Percentiles rank a stretch among this genome's conserved stretches.
These are phyloP conservation scores for Lactarius vividus DNA, from an alignment of 768 basidiomycete genomes.

Conservation along the genomic window DNA sequence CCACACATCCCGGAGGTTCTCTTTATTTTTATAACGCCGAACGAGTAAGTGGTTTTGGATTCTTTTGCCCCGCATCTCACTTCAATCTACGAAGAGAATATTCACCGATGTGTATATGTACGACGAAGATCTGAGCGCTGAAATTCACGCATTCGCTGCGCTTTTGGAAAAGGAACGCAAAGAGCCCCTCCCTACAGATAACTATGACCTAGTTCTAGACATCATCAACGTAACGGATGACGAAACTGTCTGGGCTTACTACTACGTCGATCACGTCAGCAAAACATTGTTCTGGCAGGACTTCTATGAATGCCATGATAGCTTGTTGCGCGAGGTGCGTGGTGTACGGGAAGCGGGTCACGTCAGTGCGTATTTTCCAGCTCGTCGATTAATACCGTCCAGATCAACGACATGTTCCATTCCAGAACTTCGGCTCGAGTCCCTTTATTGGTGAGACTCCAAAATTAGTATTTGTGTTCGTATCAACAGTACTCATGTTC, in stretches of 20 bases:
- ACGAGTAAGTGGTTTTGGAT: not conserved
- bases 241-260: constrained; percentile 7
- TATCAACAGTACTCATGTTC: not conserved
- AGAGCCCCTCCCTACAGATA: not conserved
- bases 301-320: not conserved
- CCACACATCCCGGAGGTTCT: constrained; percentile 6
- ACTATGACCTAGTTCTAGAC: constrained; percentile 17
- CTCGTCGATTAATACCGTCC: not conserved
- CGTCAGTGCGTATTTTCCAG: constrained; percentile 10
- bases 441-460: constrained; percentile 13
- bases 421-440: constrained; percentile 11
- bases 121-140: not conserved
- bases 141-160: not conserved
- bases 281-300: constrained; percentile 14
- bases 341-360: constrained; percentile 9
- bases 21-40: constrained; percentile 16
- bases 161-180: not conserved
- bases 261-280: constrained; percentile 12
- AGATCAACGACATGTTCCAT: not conserved
- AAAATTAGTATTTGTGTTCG: not conserved
- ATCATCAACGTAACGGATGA: not conserved
- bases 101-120: constrained; percentile 24
- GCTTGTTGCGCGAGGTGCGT: not conserved
- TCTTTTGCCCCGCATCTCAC: not conserved
- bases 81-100: not conserved